A percentile compares a stretch with the other conserved stretches of the same genome.
Evolutionary conservation across 1,139 yeast genomes (phyloP).

Genomic region (Diutina catenulata): DNA sequence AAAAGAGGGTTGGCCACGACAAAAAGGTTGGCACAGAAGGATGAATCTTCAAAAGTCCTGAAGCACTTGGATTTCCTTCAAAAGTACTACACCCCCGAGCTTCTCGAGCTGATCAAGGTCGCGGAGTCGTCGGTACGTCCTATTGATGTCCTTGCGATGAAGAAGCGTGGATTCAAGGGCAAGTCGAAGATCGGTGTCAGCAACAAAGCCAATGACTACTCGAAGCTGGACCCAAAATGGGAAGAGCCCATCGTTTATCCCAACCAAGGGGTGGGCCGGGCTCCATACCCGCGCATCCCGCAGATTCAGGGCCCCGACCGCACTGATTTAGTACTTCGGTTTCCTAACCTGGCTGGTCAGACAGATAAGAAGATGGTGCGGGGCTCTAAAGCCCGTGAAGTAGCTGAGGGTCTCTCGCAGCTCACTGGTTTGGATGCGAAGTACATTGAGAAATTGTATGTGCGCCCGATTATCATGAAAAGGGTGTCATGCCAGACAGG

Average conservation of each 20-base stretch:
- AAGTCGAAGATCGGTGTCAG: constrained; percentile 24
- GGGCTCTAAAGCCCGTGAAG: constrained; percentile 11
- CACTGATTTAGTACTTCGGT: constrained; percentile 27
- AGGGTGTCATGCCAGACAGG: constrained; percentile 88
- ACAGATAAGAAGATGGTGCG: neutral
- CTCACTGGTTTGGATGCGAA: constrained; percentile 65
- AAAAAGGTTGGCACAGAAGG: too few species aligned
- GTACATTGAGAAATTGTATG: constrained; percentile 53
- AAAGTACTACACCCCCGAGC: constrained; percentile 64
- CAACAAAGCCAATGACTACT: constrained; percentile 18
- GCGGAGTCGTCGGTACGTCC: constrained; percentile 72
- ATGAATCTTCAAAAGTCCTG: too few species aligned
- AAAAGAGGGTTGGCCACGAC: too few species aligned
- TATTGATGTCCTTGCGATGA: constrained; percentile 24
- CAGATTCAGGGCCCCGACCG: constrained; percentile 30
- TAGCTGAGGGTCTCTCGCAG: constrained; percentile 50
- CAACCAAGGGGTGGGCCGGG: constrained; percentile 25
- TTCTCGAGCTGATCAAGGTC: constrained; percentile 67
- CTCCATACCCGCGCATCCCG: constrained; percentile 35
- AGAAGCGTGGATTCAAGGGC: constrained; percentile 20
- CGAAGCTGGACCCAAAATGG: constrained; percentile 32
- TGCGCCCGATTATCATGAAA: constrained; percentile 61
- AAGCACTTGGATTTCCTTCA: constrained; percentile 33
- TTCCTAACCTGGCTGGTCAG: constrained; percentile 9
- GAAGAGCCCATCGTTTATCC: constrained; percentile 36